Evolutionary conservation across 2,329 filamentous ascomycete genomes (phyloP).

Genomic region (Hypoxylon sp.): DNA sequence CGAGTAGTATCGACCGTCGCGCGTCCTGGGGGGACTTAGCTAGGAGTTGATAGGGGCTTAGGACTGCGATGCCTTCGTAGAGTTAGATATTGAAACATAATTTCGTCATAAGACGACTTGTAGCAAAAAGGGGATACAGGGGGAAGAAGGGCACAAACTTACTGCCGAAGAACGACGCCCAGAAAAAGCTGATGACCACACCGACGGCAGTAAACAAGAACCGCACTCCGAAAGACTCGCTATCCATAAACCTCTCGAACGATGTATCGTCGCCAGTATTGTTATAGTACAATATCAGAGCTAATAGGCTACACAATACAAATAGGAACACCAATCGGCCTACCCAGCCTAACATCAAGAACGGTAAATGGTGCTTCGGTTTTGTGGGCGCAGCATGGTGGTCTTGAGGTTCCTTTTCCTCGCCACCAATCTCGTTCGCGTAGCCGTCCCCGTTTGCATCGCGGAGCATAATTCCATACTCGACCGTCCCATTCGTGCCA

Average conservation of each 20-base stretch:
- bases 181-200: constrained; percentile 58
- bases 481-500: constrained; percentile 46
- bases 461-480: constrained; percentile 52
- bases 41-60: constrained; percentile 58
- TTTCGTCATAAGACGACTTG: background rate
- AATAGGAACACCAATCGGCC: constrained; percentile 49
- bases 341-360: constrained; percentile 51
- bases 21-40: constrained; percentile 49
- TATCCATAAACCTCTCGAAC: constrained; percentile 61
- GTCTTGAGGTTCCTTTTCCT: constrained; percentile 24
- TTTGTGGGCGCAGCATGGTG: constrained; percentile 31
- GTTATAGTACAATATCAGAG: constrained; percentile 58
- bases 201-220: constrained; percentile 60
- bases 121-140: background rate
- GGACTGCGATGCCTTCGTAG: constrained; percentile 54
- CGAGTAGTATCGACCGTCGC: constrained; percentile 55
- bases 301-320: constrained; percentile 51
- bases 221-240: constrained; percentile 57
- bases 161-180: constrained; percentile 58
- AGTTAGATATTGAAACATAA: constrained; percentile 1
- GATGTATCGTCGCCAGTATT: constrained; percentile 54
- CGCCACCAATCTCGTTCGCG: background rate
- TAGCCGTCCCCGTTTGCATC: constrained; percentile 19
- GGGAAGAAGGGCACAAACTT: constrained; percentile 29
- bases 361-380: constrained; percentile 49